These are phyloP conservation scores for Ophiostoma sp. DNA, from an alignment of 2,329 filamentous ascomycete genomes.

Conservation along the genomic window DNA sequence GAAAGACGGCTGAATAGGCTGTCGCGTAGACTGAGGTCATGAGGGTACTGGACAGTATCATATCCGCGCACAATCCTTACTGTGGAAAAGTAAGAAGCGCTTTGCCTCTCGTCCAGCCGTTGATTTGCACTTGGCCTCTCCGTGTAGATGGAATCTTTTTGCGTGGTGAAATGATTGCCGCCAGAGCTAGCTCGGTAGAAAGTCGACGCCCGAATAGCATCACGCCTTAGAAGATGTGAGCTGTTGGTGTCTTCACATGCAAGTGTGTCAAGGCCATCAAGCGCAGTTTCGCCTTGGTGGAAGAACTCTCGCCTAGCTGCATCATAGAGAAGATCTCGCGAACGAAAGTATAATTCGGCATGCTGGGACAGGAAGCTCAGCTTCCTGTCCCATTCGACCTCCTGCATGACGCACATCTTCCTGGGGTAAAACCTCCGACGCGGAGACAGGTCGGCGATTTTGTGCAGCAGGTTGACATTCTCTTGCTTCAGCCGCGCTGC, in stretches of 20 bases:
- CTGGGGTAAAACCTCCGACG: slow-evolving; percentile 42
- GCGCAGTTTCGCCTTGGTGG: not conserved
- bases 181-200: slow-evolving; percentile 11
- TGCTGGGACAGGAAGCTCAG: slow-evolving; percentile 45
- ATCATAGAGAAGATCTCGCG: slow-evolving; percentile 35
- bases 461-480: slow-evolving; percentile 35
- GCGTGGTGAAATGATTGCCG: not conserved
- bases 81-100: not conserved
- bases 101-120: not conserved
- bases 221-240: slow-evolving; percentile 22
- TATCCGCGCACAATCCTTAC: not conserved
- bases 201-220: slow-evolving; percentile 12
- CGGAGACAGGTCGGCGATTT: slow-evolving; percentile 42
- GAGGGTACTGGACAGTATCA: not conserved
- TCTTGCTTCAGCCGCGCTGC: slow-evolving; percentile 38
- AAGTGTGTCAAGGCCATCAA: not conserved
- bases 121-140: not conserved
- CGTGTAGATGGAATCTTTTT: slow-evolving; percentile 2
- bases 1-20: not conserved
- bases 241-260: not conserved
- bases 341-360: slow-evolving; percentile 37
- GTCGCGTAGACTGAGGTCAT: not conserved
- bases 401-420: slow-evolving; percentile 43
- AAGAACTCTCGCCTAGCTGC: slow-evolving; percentile 8
- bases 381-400: slow-evolving; percentile 38